These are phyloP conservation scores for Aotearoamyces nothofagi DNA, from an alignment of 2,329 filamentous ascomycete species.

Conservation along the genomic window DNA sequence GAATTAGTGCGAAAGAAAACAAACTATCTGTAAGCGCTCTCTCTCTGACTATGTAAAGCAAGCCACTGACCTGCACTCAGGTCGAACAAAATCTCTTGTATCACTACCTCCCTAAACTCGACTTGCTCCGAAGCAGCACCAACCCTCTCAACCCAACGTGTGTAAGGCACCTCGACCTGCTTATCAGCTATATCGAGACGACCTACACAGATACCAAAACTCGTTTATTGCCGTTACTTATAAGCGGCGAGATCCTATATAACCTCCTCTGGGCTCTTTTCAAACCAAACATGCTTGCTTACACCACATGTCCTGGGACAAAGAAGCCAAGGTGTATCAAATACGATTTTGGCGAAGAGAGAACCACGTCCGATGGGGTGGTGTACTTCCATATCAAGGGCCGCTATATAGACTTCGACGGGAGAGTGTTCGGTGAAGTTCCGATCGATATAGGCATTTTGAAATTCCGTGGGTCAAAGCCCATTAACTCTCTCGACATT, in stretches of 20 bases:
- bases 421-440: slow-evolving; percentile 13
- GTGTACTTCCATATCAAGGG: slow-evolving; percentile 2
- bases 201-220: slow-evolving; percentile 4
- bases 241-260: slow-evolving; percentile 16
- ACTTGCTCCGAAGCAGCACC: slow-evolving; percentile 3
- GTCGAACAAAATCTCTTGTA: slow-evolving; percentile 7
- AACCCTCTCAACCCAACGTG: neutral
- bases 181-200: slow-evolving; percentile 1
- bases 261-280: slow-evolving; percentile 20
- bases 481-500: slow-evolving; percentile 15
- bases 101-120: slow-evolving; percentile 5
- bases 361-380: slow-evolving; percentile 6
- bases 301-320: slow-evolving; percentile 8
- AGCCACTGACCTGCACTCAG: slow-evolving; percentile 5
- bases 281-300: slow-evolving; percentile 15
- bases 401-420: slow-evolving; percentile 17
- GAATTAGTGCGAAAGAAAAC: slow-evolving; percentile 3
- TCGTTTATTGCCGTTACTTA: slow-evolving; percentile 14
- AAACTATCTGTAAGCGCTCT: slow-evolving; percentile 3
- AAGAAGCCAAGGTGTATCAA: slow-evolving; percentile 5
- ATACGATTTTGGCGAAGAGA: slow-evolving; percentile 6
- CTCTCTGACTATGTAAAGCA: neutral
- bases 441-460: slow-evolving; percentile 11
- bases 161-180: neutral
- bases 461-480: slow-evolving; percentile 16